Base-by-base conservation (phyloP, 148 eudicot species). In the Salicornia ramosissima region DNA sequence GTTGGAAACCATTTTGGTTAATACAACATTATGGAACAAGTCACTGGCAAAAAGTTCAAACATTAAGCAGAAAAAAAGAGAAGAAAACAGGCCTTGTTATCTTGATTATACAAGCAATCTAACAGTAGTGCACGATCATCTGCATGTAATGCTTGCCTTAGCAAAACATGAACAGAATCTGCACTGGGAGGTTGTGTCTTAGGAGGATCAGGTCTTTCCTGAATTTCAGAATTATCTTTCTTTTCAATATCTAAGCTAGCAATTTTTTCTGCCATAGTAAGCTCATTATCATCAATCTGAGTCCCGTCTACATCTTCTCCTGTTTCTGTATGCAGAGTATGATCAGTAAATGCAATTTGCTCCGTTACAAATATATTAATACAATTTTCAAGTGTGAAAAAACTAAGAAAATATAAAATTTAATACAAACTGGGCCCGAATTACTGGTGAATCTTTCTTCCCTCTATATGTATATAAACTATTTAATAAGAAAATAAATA, bases 191-290 rank as follows among this genome's bases (percentile, higher is more conserved):
- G 96, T 78, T 75, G 83, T 68, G 74, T 30, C 6, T 16, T 64
- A 67, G 71, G 49, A 69, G 84, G 64, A 52, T 80, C 83, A 60
- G 71, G 71, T 33, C 63, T 71, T 62, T 82, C 86, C 74, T 59
- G 76, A 78, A 68, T 71, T 14, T 76, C 70, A 45, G 47, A 30
- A 60, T 70, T 74, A 43, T 68, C 76, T 30, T 67, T 78, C 28
- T 80, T 86, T 34, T 51, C 63, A 70, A 90, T 50, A 77, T 86
- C 83, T 64, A 92, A 79, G 72, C 71, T 81, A 19, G 91, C 91
- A 68, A 94, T 89, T 76, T 87, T 91, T 55, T 94, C 96, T n/a
- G 93, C 99, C 84, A 91, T 90, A 43, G 97, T 91, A 51, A 96
- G 97, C 80, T 91, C 96, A 71, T 81, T 81, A 60, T 84, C 83